Conservation (phyloP, 139 green algal genomes). For the Pycnococcus provasolii region DNA sequence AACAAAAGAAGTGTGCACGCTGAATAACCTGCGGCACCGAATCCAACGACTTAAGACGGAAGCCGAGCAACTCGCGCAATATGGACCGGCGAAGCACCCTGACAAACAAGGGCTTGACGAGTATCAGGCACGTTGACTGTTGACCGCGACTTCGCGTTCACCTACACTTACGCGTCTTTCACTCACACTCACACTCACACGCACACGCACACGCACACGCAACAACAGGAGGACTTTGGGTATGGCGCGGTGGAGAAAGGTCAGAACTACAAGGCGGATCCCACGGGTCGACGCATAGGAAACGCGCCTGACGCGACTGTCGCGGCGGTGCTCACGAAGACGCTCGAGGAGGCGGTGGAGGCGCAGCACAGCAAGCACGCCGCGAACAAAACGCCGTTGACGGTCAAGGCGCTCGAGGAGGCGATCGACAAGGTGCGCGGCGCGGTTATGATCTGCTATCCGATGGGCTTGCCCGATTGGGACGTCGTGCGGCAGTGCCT, state of each 20-base stretch:
- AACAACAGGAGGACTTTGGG: too few relatives aligned
- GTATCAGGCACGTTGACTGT: constrained; percentile 35
- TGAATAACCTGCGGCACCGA: constrained; percentile 62
- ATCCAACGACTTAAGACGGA: constrained; percentile 60
- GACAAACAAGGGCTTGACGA: constrained; percentile 69
- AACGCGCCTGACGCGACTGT: constrained; percentile 29
- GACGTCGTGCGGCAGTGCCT: constrained; percentile 55
- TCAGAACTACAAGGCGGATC: constrained; percentile 53
- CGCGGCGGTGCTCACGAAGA: constrained; percentile 3
- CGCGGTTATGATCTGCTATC: constrained; percentile 75
- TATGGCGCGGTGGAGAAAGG: constrained; percentile 37
- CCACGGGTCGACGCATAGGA: constrained; percentile 55
- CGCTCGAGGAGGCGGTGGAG: constrained; percentile 25
- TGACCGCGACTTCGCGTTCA: not conserved
- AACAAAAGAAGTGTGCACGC: constrained; percentile 32
- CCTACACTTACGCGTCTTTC: not conserved
- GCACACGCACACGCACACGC: too few relatives aligned
- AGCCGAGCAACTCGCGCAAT: constrained; percentile 61
- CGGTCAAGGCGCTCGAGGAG: constrained; percentile 39
- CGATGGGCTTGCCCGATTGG: constrained; percentile 66
- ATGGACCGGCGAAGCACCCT: constrained; percentile 53
- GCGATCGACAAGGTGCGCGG: constrained; percentile 58
- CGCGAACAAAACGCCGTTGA: constrained; percentile 42
- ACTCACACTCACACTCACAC: too few relatives aligned
- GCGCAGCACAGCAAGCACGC: constrained; percentile 20